Conservation (phyloP, 805 yeast genomes). For the Wickerhamomyces subpelliculosus region DNA sequence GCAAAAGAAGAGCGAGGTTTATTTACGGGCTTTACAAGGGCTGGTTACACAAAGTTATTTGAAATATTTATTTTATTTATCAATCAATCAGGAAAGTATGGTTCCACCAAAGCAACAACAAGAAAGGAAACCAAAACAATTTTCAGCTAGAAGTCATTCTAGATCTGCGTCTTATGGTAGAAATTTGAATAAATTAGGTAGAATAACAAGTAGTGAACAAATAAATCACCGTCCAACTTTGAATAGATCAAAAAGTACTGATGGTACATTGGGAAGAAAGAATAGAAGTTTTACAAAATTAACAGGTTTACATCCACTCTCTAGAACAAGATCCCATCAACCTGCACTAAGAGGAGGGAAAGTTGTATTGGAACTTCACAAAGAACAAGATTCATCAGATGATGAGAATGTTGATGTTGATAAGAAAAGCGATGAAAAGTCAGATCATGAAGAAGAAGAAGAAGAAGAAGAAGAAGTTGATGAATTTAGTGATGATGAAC, state of each 20-base stretch:
- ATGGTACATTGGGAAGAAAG: slow-evolving; percentile 10
- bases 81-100: not conserved
- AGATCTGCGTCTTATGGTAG: slow-evolving; percentile 21
- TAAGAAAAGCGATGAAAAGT: slow-evolving; percentile 11
- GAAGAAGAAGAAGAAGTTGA: slow-evolving; percentile 21
- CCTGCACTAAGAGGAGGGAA: slow-evolving; percentile 4
- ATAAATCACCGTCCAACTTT: slow-evolving; percentile 15
- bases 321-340: slow-evolving; percentile 17
- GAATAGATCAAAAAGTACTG: slow-evolving; percentile 19
- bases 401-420: slow-evolving; percentile 6
- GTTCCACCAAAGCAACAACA: not conserved
- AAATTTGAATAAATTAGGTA: slow-evolving; percentile 17
- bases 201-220: slow-evolving; percentile 17
- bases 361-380: not conserved
- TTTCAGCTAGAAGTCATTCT: slow-evolving; percentile 15
- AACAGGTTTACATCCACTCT: slow-evolving; percentile 14
- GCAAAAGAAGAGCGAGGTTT: too few relatives aligned
- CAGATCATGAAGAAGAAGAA: slow-evolving; percentile 18
- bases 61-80: too few relatives aligned
- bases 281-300: slow-evolving; percentile 18
- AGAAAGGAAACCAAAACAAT: slow-evolving; percentile 16
- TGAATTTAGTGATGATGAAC: slow-evolving; percentile 9
- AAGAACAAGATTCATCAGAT: slow-evolving; percentile 2
- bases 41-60: too few relatives aligned
- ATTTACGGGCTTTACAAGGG: too few relatives aligned